phyloP scores from a whole-genome alignment of 2,329 filamentous ascomycete genomes.

The Tolypocladium capitatum region DNA sequence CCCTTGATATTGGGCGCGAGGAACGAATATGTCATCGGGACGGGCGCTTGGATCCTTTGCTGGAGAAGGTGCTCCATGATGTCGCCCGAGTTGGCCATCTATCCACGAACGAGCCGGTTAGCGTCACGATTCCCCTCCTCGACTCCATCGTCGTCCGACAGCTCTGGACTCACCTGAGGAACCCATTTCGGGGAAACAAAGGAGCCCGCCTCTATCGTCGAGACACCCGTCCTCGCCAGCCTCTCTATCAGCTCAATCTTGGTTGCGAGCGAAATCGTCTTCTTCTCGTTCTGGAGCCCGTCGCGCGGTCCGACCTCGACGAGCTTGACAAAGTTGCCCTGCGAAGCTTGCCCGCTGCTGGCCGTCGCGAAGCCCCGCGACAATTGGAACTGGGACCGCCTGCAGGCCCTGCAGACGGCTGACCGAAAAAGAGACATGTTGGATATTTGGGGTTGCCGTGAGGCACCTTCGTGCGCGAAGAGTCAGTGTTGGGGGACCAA shows the following conservation, averaged over 20 bases:
- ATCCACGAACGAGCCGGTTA: not conserved
- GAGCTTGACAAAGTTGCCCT: constrained; percentile 42
- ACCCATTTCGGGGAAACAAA: constrained; percentile 79
- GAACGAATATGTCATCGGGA: constrained; percentile 62
- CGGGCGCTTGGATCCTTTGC: constrained; percentile 37
- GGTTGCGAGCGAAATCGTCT: constrained; percentile 52
- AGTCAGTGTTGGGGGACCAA: constrained; percentile 1
- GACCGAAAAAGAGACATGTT: constrained; percentile 24
- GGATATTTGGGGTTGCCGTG: not conserved
- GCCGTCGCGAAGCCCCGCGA: constrained; percentile 28
- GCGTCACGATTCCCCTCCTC: not conserved
- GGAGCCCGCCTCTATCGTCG: constrained; percentile 66
- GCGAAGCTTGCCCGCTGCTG: constrained; percentile 11
- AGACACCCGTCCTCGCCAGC: constrained; percentile 54
- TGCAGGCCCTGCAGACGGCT: constrained; percentile 25
- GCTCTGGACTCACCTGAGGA: constrained; percentile 48
- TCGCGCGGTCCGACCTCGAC: constrained; percentile 78
- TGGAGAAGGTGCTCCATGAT: constrained; percentile 58
- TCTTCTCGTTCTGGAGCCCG: constrained; percentile 78
- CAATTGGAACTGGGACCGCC: constrained; percentile 16
- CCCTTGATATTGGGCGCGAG: constrained; percentile 68
- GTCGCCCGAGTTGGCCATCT: constrained; percentile 70
- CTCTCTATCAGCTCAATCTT: constrained; percentile 66
- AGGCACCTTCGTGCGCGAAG: constrained; percentile 2
- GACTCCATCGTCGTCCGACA: not conserved